Conservation (phyloP, 805 yeast species). For the Sugiyamaella valdiviana region DNA sequence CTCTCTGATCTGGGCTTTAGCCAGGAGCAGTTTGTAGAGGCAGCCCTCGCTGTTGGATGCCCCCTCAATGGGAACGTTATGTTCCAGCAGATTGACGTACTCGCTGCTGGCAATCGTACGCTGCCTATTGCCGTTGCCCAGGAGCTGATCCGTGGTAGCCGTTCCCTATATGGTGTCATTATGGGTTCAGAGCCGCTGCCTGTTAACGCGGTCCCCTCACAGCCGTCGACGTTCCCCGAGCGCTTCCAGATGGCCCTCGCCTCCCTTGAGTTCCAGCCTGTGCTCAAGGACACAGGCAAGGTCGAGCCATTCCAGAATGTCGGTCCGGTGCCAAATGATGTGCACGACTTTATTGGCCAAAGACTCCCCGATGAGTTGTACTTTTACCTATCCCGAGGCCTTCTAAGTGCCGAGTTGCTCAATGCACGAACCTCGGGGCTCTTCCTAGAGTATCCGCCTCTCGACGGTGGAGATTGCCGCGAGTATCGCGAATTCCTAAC, state of each 20-base stretch:
- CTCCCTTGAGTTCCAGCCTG: constrained; percentile 66
- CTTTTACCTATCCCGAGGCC: constrained; percentile 74
- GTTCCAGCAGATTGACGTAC: constrained; percentile 42
- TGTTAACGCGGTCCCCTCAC: constrained; percentile 3
- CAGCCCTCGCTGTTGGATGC: constrained; percentile 74
- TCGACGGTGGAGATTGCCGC: constrained; percentile 54
- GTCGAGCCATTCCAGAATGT: constrained; percentile 52
- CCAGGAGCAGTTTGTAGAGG: constrained; percentile 67
- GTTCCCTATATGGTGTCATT: constrained; percentile 28
- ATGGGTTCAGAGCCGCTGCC: constrained; percentile 11
- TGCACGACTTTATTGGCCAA: constrained; percentile 76
- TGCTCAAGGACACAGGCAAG: constrained; percentile 59
- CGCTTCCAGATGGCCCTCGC: constrained; percentile 63
- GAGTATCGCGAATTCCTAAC: constrained; percentile 49
- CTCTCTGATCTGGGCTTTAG: constrained; percentile 52
- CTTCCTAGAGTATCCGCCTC: constrained; percentile 56
- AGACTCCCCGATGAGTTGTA: constrained; percentile 80
- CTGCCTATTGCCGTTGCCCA: constrained; percentile 18
- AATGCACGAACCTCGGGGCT: constrained; percentile 63
- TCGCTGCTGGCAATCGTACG: constrained; percentile 16
- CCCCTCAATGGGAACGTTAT: constrained; percentile 56
- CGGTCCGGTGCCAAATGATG: constrained; percentile 62
- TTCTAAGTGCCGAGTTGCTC: constrained; percentile 56
- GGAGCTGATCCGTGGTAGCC: constrained; percentile 25
- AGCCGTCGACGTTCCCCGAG: constrained; percentile 32